phyloP scores from a whole-genome alignment of 2,329 filamentous ascomycete species.

The Botrytis aclada region DNA sequence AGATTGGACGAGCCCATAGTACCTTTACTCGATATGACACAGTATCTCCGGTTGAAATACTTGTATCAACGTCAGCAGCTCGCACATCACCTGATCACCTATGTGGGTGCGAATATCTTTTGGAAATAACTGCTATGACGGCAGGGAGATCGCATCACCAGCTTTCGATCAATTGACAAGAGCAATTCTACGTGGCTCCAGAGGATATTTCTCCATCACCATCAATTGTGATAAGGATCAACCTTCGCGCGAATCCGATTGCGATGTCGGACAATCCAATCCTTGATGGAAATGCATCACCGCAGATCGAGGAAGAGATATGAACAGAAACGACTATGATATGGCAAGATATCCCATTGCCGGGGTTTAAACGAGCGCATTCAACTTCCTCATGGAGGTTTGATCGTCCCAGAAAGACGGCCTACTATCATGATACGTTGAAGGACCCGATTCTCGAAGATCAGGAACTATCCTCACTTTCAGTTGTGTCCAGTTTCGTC shows the following conservation, averaged over 20 bases:
- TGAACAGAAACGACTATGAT: not conserved
- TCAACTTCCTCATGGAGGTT: slow-evolving; percentile 3
- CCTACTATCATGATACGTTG: not conserved
- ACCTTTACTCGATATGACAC: not conserved
- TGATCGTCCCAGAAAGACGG: slow-evolving; percentile 1
- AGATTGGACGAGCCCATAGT: not conserved
- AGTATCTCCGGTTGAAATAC: not conserved
- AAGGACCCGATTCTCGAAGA: not conserved
- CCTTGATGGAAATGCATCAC: not conserved
- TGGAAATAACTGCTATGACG: not conserved
- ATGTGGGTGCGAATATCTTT: too few species aligned
- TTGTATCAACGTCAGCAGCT: not conserved
- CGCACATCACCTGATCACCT: too few species aligned
- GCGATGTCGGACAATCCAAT: not conserved
- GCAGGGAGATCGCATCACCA: not conserved
- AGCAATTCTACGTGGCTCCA: not conserved
- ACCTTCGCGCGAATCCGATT: not conserved
- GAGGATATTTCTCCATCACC: not conserved
- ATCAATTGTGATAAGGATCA: not conserved
- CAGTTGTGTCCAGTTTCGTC: not conserved
- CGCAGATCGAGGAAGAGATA: not conserved
- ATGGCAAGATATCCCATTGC: not conserved
- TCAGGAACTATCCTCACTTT: not conserved
- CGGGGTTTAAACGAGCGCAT: not conserved
- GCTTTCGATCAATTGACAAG: not conserved